Evolutionary conservation across 306 rosid genomes (phyloP), one percentile per base, ranked within the genome.

Genomic region (Luffa acutangula): DNA sequence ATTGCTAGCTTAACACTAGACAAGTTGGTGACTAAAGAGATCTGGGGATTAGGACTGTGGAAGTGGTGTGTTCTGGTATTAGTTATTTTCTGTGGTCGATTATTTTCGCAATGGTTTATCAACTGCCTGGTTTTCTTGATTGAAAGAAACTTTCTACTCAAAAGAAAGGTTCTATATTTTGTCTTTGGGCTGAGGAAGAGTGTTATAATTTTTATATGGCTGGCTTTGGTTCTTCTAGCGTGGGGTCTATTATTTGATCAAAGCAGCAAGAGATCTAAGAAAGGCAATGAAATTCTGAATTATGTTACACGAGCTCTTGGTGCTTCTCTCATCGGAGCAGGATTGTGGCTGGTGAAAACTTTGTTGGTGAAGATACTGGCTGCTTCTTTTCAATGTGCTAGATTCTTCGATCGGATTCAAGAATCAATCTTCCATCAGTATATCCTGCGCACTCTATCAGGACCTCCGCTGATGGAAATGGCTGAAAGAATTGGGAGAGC

Each of bases 351-450:
- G 25, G 49, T 58, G 64, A 91, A 93, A 78, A 88, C 81, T 17
- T 71, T 93, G 79, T 82, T 90, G 41, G 88, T 93, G 79, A 94
- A 94, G 83, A 76, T 91, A 11, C 78, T 92, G 21, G 82, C 97
- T 56, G 86, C 96, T 48, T 66, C 88, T 59, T 94, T 94, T 79
- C 97, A 92, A 76, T 86, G 89, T 42, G 41, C 89, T 7, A 84
- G 96, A 49, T 94, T 91, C 88, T 94, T 94, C 64, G 97, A 94
- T 77, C 84, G 97, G 86, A 90, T 94, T 80, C 97, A 94, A 82
- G 93, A 88, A 83, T 86, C 97, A 9, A 86, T 94, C 66, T 88
- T 92, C 82, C 96, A 91, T 81, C 97, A 92, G 82, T 91, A 94
- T 80, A 86, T 92, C 74, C 83, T 94, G 6, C 82, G 87, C 75